phyloP scores from a whole-genome alignment of 345 rosid genomes.

The Combretum micranthum region DNA sequence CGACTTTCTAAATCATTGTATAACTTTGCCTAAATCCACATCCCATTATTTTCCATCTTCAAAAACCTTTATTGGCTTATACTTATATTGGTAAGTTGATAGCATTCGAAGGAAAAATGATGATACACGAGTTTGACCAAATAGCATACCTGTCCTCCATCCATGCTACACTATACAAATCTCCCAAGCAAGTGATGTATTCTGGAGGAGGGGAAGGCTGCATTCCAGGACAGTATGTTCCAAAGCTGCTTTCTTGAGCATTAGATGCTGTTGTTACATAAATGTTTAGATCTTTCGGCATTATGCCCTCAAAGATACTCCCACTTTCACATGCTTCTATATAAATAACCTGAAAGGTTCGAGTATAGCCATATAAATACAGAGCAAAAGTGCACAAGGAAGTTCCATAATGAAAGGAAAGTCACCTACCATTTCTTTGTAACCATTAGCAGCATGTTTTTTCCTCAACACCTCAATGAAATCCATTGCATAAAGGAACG shows the following conservation, averaged over 20 bases:
- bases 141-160: constrained; percentile 77
- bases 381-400: not conserved
- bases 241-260: constrained; percentile 86
- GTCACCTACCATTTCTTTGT: constrained; percentile 66
- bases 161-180: constrained; percentile 90
- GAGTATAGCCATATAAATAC: not conserved
- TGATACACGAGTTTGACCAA: not conserved
- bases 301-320: constrained; percentile 79
- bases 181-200: constrained; percentile 83
- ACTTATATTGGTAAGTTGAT: too few species aligned
- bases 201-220: constrained; percentile 77
- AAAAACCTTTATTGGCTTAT: too few species aligned
- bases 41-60: too few species aligned
- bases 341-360: constrained; percentile 48
- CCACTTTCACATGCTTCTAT: constrained; percentile 98
- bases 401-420: not conserved
- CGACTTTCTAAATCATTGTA: not conserved
- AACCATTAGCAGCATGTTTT: constrained; percentile 65
- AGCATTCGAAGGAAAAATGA: too few species aligned
- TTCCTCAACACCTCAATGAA: constrained; percentile 76
- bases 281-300: constrained; percentile 67
- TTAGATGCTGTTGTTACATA: constrained; percentile 92
- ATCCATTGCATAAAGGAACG: constrained; percentile 68
- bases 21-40: too few species aligned
- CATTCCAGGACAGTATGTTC: constrained; percentile 89